phyloP scores from a whole-genome alignment of 805 yeast species.

The Yarrowia sp. region DNA sequence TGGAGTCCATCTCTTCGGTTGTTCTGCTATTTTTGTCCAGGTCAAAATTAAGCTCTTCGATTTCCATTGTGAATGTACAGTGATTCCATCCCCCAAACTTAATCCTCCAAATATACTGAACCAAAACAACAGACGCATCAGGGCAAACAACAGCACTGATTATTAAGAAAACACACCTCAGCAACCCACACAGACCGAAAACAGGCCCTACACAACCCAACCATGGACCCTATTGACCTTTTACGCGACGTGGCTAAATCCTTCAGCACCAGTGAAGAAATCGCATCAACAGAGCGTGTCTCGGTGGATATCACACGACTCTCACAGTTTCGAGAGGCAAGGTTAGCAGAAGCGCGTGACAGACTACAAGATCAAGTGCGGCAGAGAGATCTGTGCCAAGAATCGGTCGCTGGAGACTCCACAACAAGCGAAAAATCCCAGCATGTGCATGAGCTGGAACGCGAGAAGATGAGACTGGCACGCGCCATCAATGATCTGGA shows the following conservation, averaged over 20 bases:
- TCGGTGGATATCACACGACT: conserved; percentile 5
- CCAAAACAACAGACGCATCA: conserved; percentile 4
- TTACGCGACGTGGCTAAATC: conserved; percentile 14
- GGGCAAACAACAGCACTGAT: neutral
- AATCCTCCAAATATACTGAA: neutral
- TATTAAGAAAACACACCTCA: no score
- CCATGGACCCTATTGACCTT: conserved; percentile 19
- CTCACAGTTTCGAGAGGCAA: conserved; percentile 1
- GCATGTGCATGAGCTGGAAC: conserved; percentile 32
- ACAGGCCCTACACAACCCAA: neutral
- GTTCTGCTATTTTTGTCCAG: no score
- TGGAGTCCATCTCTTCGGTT: no score
- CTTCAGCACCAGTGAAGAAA: conserved; percentile 19
- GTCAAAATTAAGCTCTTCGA: neutral
- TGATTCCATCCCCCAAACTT: neutral
- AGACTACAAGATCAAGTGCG: conserved; percentile 30
- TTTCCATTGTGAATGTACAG: neutral
- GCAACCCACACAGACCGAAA: no score
- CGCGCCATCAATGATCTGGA: conserved; percentile 36
- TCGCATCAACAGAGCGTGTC: conserved; percentile 7
- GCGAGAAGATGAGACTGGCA: conserved; percentile 35
- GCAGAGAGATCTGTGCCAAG: conserved; percentile 32
- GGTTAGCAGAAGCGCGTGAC: conserved; percentile 18
- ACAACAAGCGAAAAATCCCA: conserved; percentile 30
- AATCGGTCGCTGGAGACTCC: conserved; percentile 28